These are phyloP conservation scores for Megacollybia platyphylla DNA, from an alignment of 1,284 basidiomycete genomes.

Conservation along the genomic window DNA sequence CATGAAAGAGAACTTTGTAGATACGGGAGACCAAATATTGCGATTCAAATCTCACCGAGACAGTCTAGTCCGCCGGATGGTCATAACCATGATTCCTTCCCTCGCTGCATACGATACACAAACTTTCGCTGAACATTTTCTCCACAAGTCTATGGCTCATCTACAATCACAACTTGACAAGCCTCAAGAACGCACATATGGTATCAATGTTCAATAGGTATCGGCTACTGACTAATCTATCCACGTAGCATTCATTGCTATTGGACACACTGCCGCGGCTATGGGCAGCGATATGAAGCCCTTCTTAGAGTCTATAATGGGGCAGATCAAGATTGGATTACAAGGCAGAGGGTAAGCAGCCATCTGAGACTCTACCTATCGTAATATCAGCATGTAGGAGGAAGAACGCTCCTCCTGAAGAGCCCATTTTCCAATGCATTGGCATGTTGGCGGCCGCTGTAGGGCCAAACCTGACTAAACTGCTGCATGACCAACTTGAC, in stretches of 20 bases:
- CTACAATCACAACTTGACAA: constrained; percentile 82
- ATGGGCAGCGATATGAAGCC: constrained; percentile 93
- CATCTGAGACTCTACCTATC: constrained; percentile 5
- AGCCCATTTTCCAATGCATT: constrained; percentile 95
- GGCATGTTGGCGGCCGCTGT: constrained; percentile 94
- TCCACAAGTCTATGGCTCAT: constrained; percentile 88
- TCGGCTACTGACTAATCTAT: not conserved
- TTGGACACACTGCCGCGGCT: constrained; percentile 89
- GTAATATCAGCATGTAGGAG: constrained; percentile 35
- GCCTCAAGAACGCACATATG: constrained; percentile 81
- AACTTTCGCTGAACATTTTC: constrained; percentile 80
- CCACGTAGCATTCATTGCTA: constrained; percentile 78
- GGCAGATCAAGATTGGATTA: constrained; percentile 81
- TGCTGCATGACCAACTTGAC: constrained; percentile 93
- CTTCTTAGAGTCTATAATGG: constrained; percentile 89
- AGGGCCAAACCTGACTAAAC: constrained; percentile 90
- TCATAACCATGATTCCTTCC: constrained; percentile 88
- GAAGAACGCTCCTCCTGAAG: constrained; percentile 89
- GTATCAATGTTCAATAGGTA: constrained; percentile 14
- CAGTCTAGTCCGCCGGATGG: constrained; percentile 78
- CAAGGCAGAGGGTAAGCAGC: constrained; percentile 67
- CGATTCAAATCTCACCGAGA: constrained; percentile 85
- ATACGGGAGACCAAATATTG: constrained; percentile 86
- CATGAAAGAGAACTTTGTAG: constrained; percentile 84
- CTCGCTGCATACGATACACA: constrained; percentile 91